Base-by-base conservation (phyloP, 2,329 filamentous ascomycete genomes). In the Aspergillus nomiae region DNA sequence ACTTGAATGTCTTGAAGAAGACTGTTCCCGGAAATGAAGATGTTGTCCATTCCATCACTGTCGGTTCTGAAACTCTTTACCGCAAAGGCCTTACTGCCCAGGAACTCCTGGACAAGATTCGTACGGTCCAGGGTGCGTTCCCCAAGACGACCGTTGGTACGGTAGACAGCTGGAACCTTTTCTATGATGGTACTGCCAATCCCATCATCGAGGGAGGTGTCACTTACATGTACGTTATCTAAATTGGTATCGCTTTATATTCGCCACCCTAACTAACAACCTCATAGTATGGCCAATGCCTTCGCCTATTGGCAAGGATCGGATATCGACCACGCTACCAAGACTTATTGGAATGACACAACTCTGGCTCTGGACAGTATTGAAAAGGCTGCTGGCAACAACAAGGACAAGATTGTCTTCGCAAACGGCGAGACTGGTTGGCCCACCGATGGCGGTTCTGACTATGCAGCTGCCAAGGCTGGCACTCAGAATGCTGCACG, bases 111-210 rank as follows among this genome's bases (percentile, higher is more conserved):
- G 78, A 77, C 61, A 88, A 88, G 76, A 90, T 92, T 76, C 79
- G 84, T 63, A 82, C 86, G 57, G 85, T 90, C 66, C 86, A 87
- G 79, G 74, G 78, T 46, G 78, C 84, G 74, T 89, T 73, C 81
- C 84, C 68, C 30, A 78, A 78, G 45, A 80, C 87, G 69, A 85
- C 84, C 68, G 82, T 90, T 51, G 89, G 89, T 57, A 90, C 87
- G 12, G 89, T 89, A 9, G 89, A 92, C 77, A 87, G 84, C 73
- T 92, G 89, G 89, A 91, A 91, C 80, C 90, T 89, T 77, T 89
- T 83, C 71, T 83, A 85, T 54, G 89, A 91, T 73, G 89, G 88
- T 45, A 90, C 89, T 30, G 89, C 86, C 45, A 86, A 91, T 74
- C 81, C 85, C 16, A 79, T 91, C 66, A 85, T 91, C 70, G 76